These are phyloP conservation scores for Trametes elegans DNA, from an alignment of 768 basidiomycete genomes.

Conservation along the genomic window DNA sequence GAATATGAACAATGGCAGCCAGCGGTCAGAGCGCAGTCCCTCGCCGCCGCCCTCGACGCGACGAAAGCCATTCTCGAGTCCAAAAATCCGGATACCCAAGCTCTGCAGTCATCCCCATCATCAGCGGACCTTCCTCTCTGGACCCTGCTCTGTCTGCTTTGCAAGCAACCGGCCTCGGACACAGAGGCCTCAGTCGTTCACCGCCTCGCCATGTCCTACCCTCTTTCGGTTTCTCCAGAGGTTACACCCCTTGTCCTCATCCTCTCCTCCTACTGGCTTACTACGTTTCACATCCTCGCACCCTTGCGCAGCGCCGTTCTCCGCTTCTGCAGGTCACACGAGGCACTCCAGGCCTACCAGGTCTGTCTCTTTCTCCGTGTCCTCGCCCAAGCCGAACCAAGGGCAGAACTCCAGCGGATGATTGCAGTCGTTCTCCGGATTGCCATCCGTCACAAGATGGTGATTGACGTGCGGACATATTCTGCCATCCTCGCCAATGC, in stretches of 20 bases:
- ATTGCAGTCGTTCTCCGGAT: neutral
- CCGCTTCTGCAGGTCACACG: constrained; percentile 36
- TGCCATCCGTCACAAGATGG: neutral
- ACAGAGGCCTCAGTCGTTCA: constrained; percentile 44
- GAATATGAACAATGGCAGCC: constrained; percentile 14
- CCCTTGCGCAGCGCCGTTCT: constrained; percentile 35
- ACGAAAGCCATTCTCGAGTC: neutral
- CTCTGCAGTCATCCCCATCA: neutral
- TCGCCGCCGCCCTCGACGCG: constrained; percentile 3
- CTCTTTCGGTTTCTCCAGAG: constrained; percentile 31
- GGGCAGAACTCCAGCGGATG: neutral
- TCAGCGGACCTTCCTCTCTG: constrained; percentile 41
- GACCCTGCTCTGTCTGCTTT: constrained; percentile 52
- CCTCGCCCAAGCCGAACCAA: neutral
- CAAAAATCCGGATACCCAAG: neutral
- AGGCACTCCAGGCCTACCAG: constrained; percentile 22
- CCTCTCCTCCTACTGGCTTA: constrained; percentile 46
- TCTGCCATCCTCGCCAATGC: neutral
- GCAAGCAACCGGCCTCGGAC: constrained; percentile 43
- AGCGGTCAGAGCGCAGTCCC: neutral
- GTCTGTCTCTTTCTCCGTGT: constrained; percentile 7
- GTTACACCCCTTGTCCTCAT: constrained; percentile 45
- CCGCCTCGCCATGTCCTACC: constrained; percentile 42
- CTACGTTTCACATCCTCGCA: constrained; percentile 45
- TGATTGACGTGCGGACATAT: neutral